Evolutionary conservation across 305 asterid genomes (phyloP).

Genomic region (Fraxinus dipetala): DNA sequence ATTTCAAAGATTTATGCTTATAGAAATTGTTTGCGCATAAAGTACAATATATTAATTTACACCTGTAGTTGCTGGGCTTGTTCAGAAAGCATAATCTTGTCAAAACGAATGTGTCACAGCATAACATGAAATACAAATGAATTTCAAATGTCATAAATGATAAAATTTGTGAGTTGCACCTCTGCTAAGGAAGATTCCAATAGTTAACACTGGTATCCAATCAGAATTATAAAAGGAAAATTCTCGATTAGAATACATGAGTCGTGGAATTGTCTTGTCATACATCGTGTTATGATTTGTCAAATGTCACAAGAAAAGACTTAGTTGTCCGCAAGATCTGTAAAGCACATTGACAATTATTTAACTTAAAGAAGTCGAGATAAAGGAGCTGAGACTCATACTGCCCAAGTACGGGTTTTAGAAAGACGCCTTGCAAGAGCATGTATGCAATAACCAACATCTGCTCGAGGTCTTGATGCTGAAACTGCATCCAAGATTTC

Average conservation of each 20-base stretch:
- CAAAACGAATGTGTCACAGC: background rate
- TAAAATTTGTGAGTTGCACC: background rate
- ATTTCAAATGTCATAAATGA: background rate
- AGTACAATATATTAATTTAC: background rate
- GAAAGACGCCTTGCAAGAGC: constrained; percentile 65
- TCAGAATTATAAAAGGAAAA: background rate
- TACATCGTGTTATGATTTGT: background rate
- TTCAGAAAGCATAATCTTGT: background rate
- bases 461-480: constrained; percentile 71
- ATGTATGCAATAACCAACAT: constrained; percentile 70
- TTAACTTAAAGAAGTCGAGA: background rate
- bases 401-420: constrained; percentile 75
- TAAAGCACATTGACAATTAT: background rate
- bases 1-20: background rate
- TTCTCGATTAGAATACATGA: constrained; percentile 3
- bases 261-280: background rate
- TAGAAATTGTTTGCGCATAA: background rate
- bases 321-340: background rate
- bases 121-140: background rate
- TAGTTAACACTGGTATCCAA: background rate
- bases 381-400: constrained; percentile 35
- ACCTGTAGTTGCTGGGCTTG: background rate
- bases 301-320: background rate
- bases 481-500: constrained; percentile 64
- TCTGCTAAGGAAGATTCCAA: background rate